These are phyloP conservation scores for Aquilaria yunnanensis DNA, from an alignment of 345 rosid species.

Conservation along the genomic window DNA sequence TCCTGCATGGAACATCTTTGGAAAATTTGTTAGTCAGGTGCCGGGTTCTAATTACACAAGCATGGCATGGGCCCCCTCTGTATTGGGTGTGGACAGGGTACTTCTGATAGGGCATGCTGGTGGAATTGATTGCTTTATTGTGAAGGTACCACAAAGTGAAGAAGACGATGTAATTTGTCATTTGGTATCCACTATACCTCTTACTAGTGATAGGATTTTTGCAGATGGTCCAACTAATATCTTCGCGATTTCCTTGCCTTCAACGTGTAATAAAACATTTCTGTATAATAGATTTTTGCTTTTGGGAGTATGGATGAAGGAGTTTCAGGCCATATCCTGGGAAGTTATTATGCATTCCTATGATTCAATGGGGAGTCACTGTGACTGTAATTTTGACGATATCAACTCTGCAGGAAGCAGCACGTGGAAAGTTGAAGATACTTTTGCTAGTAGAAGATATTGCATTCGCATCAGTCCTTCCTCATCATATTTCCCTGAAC, in stretches of 20 bases:
- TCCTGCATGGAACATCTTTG: slow-evolving; percentile 57
- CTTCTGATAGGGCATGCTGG: slow-evolving; percentile 64
- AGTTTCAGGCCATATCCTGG: slow-evolving; percentile 67
- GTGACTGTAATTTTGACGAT: slow-evolving; percentile 42
- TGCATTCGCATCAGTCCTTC: slow-evolving; percentile 44
- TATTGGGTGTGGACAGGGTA: slow-evolving; percentile 44
- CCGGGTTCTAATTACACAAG: slow-evolving; percentile 48
- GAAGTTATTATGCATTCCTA: slow-evolving; percentile 54
- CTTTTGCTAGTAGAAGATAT: slow-evolving; percentile 40
- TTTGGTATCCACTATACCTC: slow-evolving; percentile 66
- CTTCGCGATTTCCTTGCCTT: slow-evolving; percentile 46
- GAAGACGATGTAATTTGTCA: slow-evolving; percentile 33
- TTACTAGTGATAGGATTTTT: slow-evolving; percentile 29
- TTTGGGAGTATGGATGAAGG: slow-evolving; percentile 61
- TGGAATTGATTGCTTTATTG: slow-evolving; percentile 84
- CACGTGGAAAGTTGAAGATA: slow-evolving; percentile 40
- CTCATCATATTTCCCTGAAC: slow-evolving; percentile 64
- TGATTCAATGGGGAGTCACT: slow-evolving; percentile 30
- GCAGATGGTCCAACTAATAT: slow-evolving; percentile 59
- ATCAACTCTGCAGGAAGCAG: slow-evolving; percentile 23
- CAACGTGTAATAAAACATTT: slow-evolving; percentile 43
- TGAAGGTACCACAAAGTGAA: slow-evolving; percentile 35
- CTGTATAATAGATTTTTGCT: slow-evolving; percentile 52
- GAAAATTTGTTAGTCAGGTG: slow-evolving; percentile 40
- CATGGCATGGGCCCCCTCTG: slow-evolving; percentile 77